phyloP scores from a whole-genome alignment of 2,329 filamentous ascomycete species.

The Didymosphaeria variabile region DNA sequence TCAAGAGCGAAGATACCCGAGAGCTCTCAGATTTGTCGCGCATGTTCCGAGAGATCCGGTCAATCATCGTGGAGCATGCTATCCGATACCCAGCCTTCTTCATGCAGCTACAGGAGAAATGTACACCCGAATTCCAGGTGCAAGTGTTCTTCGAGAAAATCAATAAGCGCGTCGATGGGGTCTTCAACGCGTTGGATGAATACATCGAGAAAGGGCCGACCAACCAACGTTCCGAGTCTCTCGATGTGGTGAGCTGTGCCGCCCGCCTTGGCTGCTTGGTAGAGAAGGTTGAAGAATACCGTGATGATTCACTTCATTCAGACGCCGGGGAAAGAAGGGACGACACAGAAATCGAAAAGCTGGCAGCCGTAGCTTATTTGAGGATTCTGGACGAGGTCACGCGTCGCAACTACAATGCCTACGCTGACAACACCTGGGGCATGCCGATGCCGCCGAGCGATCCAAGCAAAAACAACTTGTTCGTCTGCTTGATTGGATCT shows the following conservation, averaged over 20 bases:
- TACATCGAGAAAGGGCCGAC: conserved; percentile 41
- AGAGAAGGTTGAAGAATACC: conserved; percentile 38
- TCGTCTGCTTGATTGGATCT: conserved; percentile 40
- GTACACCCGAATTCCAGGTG: conserved; percentile 44
- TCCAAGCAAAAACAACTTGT: conserved; percentile 43
- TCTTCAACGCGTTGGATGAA: conserved; percentile 42
- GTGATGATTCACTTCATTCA: conserved; percentile 29
- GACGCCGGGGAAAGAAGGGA: conserved; percentile 25
- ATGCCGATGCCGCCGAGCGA: conserved; percentile 38
- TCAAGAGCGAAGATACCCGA: conserved; percentile 33
- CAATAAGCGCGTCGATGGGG: conserved; percentile 36
- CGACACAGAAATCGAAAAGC: conserved; percentile 25
- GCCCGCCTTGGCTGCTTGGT: conserved; percentile 39
- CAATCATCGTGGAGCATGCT: conserved; percentile 41
- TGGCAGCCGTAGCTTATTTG: conserved; percentile 41
- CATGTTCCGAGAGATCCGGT: conserved; percentile 43
- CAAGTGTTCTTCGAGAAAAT: conserved; percentile 49
- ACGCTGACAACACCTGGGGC: conserved; percentile 42
- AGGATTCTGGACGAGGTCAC: conserved; percentile 45
- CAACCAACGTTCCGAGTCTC: conserved; percentile 30
- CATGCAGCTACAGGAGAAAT: conserved; percentile 36
- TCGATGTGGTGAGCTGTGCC: conserved; percentile 43
- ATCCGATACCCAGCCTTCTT: conserved; percentile 38
- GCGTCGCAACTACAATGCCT: conserved; percentile 43
- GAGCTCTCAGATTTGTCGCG: conserved; percentile 38